Evolutionary conservation across 768 basidiomycete species (phyloP).

Genomic region (Calocybe gangraenosa): DNA sequence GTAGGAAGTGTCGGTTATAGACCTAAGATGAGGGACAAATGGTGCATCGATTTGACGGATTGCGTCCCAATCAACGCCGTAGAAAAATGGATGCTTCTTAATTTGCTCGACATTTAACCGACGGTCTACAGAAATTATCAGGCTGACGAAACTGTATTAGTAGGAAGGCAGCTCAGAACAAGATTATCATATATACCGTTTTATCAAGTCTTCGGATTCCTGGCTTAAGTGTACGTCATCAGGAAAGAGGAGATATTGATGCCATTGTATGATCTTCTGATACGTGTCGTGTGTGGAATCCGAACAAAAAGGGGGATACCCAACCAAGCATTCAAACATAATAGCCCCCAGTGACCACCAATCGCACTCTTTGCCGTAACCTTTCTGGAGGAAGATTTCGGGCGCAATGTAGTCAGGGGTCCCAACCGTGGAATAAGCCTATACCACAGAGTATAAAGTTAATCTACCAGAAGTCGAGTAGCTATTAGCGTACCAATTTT

Average conservation of each 20-base stretch:
- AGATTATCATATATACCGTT: conserved; percentile 46
- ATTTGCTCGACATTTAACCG: conserved; percentile 82
- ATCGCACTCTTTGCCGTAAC: conserved; percentile 98
- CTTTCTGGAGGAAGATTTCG: conserved; percentile 93
- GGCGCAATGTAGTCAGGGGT: conserved; percentile 97
- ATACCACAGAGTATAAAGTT: conserved; percentile 2
- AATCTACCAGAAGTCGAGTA: not conserved
- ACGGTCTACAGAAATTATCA: conserved; percentile 81
- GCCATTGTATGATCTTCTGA: conserved; percentile 97
- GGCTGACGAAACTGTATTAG: conserved; percentile 31
- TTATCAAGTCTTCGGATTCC: conserved; percentile 88
- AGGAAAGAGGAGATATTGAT: conserved; percentile 79
- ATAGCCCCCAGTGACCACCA: conserved; percentile 99
- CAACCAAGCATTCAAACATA: conserved; percentile 97
- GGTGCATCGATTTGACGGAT: conserved; percentile 91
- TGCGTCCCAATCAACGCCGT: conserved; percentile 89
- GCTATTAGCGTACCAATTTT: conserved; percentile 64
- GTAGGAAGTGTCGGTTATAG: conserved; percentile 96
- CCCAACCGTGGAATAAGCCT: conserved; percentile 98
- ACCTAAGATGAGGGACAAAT: conserved; percentile 92
- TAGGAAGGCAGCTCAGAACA: not conserved
- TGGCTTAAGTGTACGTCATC: conserved; percentile 91
- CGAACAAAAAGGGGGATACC: conserved; percentile 94
- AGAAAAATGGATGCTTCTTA: conserved; percentile 89
- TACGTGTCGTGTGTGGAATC: conserved; percentile 98